phyloP scores from a whole-genome alignment of 441 rosid genomes.

The Erodium texanum region DNA sequence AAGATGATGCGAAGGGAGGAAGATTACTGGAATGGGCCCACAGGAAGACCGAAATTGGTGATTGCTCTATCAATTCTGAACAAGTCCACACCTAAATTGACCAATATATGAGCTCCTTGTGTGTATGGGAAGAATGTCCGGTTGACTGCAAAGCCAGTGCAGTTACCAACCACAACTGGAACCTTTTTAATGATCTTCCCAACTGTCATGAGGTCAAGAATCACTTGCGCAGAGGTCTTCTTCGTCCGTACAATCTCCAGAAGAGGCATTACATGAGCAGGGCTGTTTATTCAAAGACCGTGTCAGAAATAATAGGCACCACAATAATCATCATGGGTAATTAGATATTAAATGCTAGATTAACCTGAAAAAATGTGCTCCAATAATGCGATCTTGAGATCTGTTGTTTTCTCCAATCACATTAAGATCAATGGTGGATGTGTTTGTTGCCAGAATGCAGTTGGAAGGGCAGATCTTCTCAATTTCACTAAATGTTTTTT shows the following conservation, averaged over 20 bases:
- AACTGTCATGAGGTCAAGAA: slow-evolving; percentile 20
- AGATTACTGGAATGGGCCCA: slow-evolving; percentile 58
- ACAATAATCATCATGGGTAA: slow-evolving; percentile 7
- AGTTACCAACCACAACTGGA: slow-evolving; percentile 25
- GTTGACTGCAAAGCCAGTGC: slow-evolving; percentile 23
- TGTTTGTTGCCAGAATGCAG: slow-evolving; percentile 87
- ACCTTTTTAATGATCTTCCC: slow-evolving; percentile 27
- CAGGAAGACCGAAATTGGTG: slow-evolving; percentile 26
- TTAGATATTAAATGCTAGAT: background rate
- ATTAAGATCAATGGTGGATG: slow-evolving; percentile 79
- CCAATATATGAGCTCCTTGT: slow-evolving; percentile 19
- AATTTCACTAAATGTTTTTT: slow-evolving; percentile 69
- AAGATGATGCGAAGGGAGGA: slow-evolving; percentile 22
- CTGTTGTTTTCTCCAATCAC: slow-evolving; percentile 64
- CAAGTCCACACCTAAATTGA: slow-evolving; percentile 22
- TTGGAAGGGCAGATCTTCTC: slow-evolving; percentile 71
- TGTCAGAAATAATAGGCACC: slow-evolving; percentile 5
- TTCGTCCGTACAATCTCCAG: slow-evolving; percentile 24
- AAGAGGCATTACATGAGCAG: slow-evolving; percentile 25
- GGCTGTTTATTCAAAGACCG: slow-evolving; percentile 26
- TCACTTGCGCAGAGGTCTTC: slow-evolving; percentile 22
- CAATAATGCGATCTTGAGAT: slow-evolving; percentile 73
- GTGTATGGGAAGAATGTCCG: slow-evolving; percentile 24
- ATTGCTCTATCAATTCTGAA: slow-evolving; percentile 17
- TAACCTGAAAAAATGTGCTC: slow-evolving; percentile 97